phyloP scores from a whole-genome alignment of 768 basidiomycete species.

The Mycena maculata region DNA sequence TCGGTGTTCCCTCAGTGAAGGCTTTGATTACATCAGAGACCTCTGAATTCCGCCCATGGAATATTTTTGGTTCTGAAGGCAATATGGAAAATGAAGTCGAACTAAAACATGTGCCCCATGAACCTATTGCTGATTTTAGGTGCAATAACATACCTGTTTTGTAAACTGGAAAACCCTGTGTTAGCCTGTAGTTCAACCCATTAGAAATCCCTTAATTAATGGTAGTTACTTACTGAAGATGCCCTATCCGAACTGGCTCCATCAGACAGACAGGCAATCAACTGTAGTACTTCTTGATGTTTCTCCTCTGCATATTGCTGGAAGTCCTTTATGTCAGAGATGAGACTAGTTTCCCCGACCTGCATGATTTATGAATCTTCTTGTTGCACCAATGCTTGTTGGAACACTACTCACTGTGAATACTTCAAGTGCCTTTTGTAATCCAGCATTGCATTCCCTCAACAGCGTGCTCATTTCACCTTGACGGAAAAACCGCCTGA shows the following conservation, averaged over 20 bases:
- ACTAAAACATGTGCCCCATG: not conserved
- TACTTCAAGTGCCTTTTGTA: not conserved
- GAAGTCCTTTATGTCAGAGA: not conserved
- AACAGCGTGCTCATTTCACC: no score
- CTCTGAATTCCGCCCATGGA: slow-evolving; percentile 17
- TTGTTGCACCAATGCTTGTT: no score
- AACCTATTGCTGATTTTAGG: not conserved
- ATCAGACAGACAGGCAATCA: slow-evolving; percentile 7
- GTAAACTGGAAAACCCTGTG: not conserved
- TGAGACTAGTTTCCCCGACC: not conserved
- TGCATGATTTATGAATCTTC: not conserved
- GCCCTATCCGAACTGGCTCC: not conserved
- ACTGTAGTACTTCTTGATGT: slow-evolving; percentile 9
- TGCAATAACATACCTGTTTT: not conserved
- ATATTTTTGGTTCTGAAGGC: slow-evolving; percentile 15
- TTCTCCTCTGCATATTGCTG: not conserved
- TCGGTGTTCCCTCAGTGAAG: not conserved
- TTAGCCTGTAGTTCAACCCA: not conserved
- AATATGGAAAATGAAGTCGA: slow-evolving; percentile 3
- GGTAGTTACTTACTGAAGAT: slow-evolving; percentile 1
- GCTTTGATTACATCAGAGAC: not conserved
- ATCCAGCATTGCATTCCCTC: not conserved
- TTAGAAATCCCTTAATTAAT: not conserved
- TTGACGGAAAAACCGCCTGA: no score
- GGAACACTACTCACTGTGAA: not conserved